Conservation (phyloP, 164 flowering plant species). For the Dillenia turbinata region DNA sequence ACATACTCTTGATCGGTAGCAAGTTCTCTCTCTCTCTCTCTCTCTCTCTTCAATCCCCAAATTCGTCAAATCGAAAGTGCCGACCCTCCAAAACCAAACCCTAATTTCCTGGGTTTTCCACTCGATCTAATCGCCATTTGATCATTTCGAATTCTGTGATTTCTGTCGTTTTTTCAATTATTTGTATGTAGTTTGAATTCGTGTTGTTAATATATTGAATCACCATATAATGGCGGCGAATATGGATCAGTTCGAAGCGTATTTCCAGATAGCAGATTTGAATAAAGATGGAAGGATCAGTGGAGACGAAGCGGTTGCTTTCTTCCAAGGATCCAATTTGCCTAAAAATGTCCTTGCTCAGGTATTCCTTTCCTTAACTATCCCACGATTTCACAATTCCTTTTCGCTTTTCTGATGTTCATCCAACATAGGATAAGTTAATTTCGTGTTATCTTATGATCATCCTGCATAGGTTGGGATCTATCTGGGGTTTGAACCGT, state of each 20-base stretch:
- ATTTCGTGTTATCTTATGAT: neutral
- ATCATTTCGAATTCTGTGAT: too few relatives aligned
- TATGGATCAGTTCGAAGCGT: conserved; percentile 53
- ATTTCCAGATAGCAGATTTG: conserved; percentile 69
- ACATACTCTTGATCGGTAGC: too few relatives aligned
- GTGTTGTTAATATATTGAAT: too few relatives aligned
- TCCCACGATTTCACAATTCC: neutral
- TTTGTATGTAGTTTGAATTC: too few relatives aligned
- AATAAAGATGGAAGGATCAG: conserved; percentile 92
- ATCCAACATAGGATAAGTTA: neutral
- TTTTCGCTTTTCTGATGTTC: too few relatives aligned
- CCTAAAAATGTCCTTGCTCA: conserved; percentile 83
- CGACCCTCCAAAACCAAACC: too few relatives aligned
- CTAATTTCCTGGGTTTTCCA: too few relatives aligned
- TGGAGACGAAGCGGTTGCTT: conserved; percentile 84
- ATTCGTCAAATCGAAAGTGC: too few relatives aligned
- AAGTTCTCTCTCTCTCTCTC: too few relatives aligned
- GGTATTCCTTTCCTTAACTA: conserved; percentile 29
- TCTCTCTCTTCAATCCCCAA: too few relatives aligned
- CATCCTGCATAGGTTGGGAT: neutral
- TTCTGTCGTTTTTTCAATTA: too few relatives aligned
- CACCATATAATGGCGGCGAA: neutral
- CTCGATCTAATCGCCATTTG: too few relatives aligned
- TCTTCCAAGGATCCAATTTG: conserved; percentile 82
- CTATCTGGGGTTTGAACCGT: neutral